Conservation (phyloP, 2,329 filamentous ascomycete species). For the Ophiocordyceps camponoti-rufipedis region DNA sequence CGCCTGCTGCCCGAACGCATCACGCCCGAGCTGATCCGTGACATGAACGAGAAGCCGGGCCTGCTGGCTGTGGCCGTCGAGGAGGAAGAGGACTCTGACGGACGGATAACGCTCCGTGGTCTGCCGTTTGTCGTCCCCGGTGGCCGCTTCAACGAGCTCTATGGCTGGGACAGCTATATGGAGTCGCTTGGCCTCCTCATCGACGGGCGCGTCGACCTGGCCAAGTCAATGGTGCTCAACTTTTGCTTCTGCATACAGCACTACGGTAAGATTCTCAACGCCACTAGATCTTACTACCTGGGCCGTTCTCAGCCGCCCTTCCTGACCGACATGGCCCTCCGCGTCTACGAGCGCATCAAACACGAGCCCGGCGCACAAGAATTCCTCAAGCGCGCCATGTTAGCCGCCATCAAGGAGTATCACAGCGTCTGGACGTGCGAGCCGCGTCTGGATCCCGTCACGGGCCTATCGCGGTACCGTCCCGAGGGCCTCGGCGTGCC, state of each 20-base stretch:
- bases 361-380: conserved; percentile 63
- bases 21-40: conserved; percentile 62
- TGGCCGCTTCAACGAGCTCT: conserved; percentile 93
- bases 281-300: conserved; percentile 90
- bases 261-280: conserved; percentile 96
- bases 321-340: conserved; percentile 88
- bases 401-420: conserved; percentile 95
- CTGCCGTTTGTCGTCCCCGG: conserved; percentile 95
- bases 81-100: conserved; percentile 41
- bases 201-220: conserved; percentile 69
- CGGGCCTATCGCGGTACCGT: conserved; percentile 69
- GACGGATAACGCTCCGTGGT: conserved; percentile 52
- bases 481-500: conserved; percentile 73
- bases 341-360: conserved; percentile 86
- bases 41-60: conserved; percentile 75
- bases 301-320: conserved; percentile 90
- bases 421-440: conserved; percentile 71
- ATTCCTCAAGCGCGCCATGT: conserved; percentile 60
- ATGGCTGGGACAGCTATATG: conserved; percentile 99
- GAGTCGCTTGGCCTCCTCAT: conserved; percentile 77
- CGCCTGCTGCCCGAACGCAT: conserved; percentile 59
- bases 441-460: conserved; percentile 59
- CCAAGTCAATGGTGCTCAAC: conserved; percentile 87
- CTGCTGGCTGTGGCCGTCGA: conserved; percentile 83
- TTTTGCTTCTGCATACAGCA: conserved; percentile 98